phyloP scores from a whole-genome alignment of 2,329 filamentous ascomycete species.

The Colletotrichum incanum region DNA sequence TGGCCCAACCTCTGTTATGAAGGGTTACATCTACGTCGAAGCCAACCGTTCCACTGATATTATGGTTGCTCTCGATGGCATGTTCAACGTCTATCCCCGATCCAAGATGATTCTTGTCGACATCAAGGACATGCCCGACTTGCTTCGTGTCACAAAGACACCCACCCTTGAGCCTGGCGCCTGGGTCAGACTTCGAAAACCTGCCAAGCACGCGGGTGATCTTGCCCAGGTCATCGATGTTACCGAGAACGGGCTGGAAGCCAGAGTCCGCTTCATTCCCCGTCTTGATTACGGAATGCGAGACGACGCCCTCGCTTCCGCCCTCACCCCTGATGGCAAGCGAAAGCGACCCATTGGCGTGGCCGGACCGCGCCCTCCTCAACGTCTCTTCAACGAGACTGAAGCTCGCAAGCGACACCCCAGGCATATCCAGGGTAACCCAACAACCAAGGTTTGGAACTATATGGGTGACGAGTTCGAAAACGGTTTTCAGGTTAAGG shows the following conservation, averaged over 20 bases:
- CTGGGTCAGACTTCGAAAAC: conserved; percentile 90
- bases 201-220: conserved; percentile 87
- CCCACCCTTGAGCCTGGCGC: conserved; percentile 88
- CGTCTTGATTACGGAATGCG: conserved; percentile 92
- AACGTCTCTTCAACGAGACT: conserved; percentile 91
- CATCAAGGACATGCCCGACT: conserved; percentile 97
- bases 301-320: conserved; percentile 74
- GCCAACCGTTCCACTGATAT: conserved; percentile 91
- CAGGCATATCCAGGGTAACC: conserved; percentile 74
- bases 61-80: conserved; percentile 83
- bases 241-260: conserved; percentile 92
- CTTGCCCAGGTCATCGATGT: conserved; percentile 93
- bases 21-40: conserved; percentile 96
- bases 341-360: conserved; percentile 79
- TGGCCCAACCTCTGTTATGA: conserved; percentile 83
- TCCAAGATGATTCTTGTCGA: conserved; percentile 90
- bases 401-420: conserved; percentile 93
- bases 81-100: conserved; percentile 91
- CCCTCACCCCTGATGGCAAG: conserved; percentile 74
- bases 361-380: conserved; percentile 81
- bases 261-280: conserved; percentile 89
- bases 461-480: conserved; percentile 93
- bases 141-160: conserved; percentile 91
- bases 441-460: conserved; percentile 84
- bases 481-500: conserved; percentile 93